phyloP scores from a whole-genome alignment of 768 basidiomycete species.

The Rhizopogon vesiculosus region DNA sequence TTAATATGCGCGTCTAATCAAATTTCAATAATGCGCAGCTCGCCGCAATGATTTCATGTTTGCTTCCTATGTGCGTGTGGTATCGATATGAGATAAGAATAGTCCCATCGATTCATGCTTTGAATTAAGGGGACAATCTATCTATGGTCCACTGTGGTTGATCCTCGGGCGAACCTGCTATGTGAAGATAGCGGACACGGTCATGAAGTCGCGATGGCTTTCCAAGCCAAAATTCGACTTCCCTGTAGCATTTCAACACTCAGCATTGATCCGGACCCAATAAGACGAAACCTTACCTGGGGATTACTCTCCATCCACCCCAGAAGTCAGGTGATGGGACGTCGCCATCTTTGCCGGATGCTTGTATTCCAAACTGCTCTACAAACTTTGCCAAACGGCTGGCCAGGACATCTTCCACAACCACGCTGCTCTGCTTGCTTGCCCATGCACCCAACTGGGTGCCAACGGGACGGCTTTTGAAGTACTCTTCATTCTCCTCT shows the following conservation, averaged over 20 bases:
- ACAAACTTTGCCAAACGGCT: conserved; percentile 54
- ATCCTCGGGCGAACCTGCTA: conserved; percentile 41
- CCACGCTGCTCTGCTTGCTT: conserved; percentile 79
- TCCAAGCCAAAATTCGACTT: conserved; percentile 97
- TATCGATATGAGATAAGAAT: not conserved
- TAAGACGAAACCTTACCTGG: conserved; percentile 45
- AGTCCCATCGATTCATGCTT: not conserved
- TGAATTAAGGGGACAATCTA: conserved; percentile 63
- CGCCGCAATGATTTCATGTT: not conserved
- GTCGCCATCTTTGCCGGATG: conserved; percentile 32
- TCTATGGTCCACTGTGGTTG: conserved; percentile 71
- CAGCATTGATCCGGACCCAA: not conserved
- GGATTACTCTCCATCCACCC: conserved; percentile 97
- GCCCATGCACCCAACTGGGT: conserved; percentile 93
- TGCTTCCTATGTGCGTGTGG: not conserved
- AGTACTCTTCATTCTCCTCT: conserved; percentile 82
- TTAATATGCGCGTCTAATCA: not conserved
- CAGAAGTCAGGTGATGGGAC: conserved; percentile 87
- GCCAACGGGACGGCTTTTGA: conserved; percentile 72
- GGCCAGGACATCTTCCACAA: conserved; percentile 68
- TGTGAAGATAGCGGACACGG: conserved; percentile 72
- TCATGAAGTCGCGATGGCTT: conserved; percentile 94
- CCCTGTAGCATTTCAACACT: conserved; percentile 42
- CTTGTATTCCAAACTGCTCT: conserved; percentile 50
- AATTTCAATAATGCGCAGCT: not conserved